phyloP scores from a whole-genome alignment of 805 yeast species.

The Torulaspora gathmanii region DNA sequence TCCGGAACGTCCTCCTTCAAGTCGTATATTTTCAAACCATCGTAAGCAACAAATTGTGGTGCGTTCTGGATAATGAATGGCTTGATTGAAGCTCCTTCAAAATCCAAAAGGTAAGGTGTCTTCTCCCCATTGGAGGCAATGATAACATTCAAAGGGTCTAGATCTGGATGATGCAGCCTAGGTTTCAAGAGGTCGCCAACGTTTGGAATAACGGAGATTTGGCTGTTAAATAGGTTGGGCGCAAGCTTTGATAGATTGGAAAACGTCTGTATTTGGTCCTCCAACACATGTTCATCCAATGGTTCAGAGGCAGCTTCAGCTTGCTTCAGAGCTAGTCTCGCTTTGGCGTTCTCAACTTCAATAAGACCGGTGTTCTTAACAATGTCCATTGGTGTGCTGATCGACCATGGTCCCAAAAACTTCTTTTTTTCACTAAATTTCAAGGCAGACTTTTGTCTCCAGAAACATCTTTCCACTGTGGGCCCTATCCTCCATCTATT shows the following conservation, averaged over 20 bases:
- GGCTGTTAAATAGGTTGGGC: conserved; percentile 48
- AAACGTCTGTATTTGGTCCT: conserved; percentile 54
- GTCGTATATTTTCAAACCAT: conserved; percentile 81
- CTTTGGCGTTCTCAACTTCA: conserved; percentile 57
- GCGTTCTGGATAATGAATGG: conserved; percentile 76
- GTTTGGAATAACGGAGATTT: conserved; percentile 55
- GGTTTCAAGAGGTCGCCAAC: conserved; percentile 61
- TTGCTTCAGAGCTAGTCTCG: conserved; percentile 50
- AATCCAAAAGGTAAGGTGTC: conserved; percentile 60
- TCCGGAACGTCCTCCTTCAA: conserved; percentile 69
- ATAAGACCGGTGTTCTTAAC: conserved; percentile 59
- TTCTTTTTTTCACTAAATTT: conserved; percentile 46
- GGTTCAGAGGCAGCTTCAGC: conserved; percentile 47
- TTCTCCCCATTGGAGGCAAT: conserved; percentile 38
- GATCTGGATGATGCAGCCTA: conserved; percentile 71
- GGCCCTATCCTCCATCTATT: conserved; percentile 90
- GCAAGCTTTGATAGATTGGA: conserved; percentile 55
- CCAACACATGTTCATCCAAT: conserved; percentile 43
- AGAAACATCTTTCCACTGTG: conserved; percentile 71
- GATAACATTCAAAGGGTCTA: conserved; percentile 86
- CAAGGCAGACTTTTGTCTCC: conserved; percentile 59
- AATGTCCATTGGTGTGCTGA: conserved; percentile 52
- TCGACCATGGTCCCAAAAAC: conserved; percentile 73
- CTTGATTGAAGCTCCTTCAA: conserved; percentile 74
- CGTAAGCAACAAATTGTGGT: conserved; percentile 81